Evolutionary conservation across 2,329 filamentous ascomycete genomes (phyloP).

Genomic region (Talaromyces sp.): DNA sequence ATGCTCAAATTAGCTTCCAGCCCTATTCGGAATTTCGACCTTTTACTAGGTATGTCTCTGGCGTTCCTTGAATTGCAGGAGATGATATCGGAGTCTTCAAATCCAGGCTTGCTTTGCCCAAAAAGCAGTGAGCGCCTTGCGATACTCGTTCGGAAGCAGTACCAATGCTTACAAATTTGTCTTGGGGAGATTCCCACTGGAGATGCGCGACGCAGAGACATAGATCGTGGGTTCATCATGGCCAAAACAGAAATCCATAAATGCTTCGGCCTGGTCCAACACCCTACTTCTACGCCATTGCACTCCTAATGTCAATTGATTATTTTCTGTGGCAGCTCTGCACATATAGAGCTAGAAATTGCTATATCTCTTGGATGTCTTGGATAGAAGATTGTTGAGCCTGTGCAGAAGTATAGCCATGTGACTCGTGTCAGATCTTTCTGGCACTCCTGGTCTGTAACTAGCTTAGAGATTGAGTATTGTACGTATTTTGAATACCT

Average conservation of each 20-base stretch:
- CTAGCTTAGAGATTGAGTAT: background rate
- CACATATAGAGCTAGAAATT: background rate
- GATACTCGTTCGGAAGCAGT: constrained; percentile 4
- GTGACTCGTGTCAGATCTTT: background rate
- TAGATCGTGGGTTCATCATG: background rate
- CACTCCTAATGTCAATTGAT: background rate
- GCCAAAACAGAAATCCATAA: constrained; percentile 7
- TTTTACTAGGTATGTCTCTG: constrained; percentile 4
- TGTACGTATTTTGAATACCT: background rate
- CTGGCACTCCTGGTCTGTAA: background rate
- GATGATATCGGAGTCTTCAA: background rate
- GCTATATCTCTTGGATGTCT: background rate
- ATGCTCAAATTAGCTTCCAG: constrained; percentile 3
- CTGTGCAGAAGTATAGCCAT: background rate
- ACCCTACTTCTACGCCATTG: background rate
- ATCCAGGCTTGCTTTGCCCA: background rate
- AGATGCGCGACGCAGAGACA: background rate
- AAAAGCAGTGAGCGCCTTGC: constrained; percentile 5
- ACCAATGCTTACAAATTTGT: constrained; percentile 2
- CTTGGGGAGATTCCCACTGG: background rate
- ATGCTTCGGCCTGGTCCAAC: background rate
- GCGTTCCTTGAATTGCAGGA: constrained; percentile 2
- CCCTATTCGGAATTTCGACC: background rate
- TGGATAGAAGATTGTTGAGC: background rate
- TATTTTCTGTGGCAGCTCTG: background rate